Evolutionary conservation across 495 filamentous ascomycete genomes (phyloP).

Genomic region (Podospora fimiseda): DNA sequence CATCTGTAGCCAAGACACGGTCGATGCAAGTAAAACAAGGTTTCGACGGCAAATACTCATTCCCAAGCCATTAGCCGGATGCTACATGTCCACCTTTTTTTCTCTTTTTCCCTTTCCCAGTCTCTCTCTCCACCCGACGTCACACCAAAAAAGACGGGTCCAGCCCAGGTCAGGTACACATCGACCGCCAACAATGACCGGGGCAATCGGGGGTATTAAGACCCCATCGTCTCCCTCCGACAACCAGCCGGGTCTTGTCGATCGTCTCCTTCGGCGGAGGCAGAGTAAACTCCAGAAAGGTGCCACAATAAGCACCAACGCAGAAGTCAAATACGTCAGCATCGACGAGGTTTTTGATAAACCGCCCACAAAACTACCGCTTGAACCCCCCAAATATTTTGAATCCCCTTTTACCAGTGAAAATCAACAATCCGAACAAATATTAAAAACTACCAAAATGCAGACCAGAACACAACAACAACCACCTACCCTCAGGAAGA

Average conservation of each 20-base stretch:
- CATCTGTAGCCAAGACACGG: slow-evolving; percentile 1
- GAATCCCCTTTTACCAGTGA: background rate
- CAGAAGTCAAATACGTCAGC: background rate
- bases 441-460: too few relatives aligned
- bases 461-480: slow-evolving; percentile 10
- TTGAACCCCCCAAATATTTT: background rate
- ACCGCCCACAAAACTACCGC: background rate
- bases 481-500: slow-evolving; percentile 15
- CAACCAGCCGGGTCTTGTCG: slow-evolving; percentile 5
- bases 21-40: slow-evolving; percentile 1
- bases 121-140: background rate
- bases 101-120: background rate
- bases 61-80: background rate
- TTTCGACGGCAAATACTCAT: slow-evolving; percentile 1
- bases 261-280: slow-evolving; percentile 10
- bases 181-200: background rate
- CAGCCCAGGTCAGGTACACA: background rate
- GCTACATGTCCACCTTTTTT: background rate
- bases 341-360: background rate
- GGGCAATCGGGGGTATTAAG: slow-evolving; percentile 6
- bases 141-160: background rate
- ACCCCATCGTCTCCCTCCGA: slow-evolving; percentile 9
- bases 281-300: slow-evolving; percentile 3
- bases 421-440: background rate
- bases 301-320: background rate